phyloP scores from a whole-genome alignment of 164 flowering plant species.

The Magnolia changhungtana region DNA sequence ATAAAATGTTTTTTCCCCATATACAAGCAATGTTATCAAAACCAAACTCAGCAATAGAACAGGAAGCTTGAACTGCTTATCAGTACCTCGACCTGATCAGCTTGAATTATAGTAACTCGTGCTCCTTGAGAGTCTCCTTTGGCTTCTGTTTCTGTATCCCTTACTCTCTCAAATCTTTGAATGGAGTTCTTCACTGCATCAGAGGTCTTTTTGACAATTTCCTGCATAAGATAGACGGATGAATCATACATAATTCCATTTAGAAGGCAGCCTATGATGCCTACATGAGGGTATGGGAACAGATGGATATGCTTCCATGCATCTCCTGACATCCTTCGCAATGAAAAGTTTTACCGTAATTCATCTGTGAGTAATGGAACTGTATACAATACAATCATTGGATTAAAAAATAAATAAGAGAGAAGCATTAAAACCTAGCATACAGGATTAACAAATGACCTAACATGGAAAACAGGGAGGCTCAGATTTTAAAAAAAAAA shows the following conservation, averaged over 20 bases:
- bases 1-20: neutral
- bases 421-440: too few species aligned
- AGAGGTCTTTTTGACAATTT: conserved; percentile 54
- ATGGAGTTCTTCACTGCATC: conserved; percentile 30
- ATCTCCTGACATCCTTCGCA: neutral
- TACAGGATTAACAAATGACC: neutral
- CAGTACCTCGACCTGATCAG: conserved; percentile 38
- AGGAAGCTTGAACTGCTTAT: conserved; percentile 4
- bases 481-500: neutral
- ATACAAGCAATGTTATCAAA: neutral
- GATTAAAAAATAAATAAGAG: neutral
- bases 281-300: neutral
- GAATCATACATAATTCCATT: neutral
- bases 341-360: neutral
- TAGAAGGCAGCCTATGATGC: neutral
- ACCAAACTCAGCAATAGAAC: neutral
- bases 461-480: neutral
- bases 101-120: conserved; percentile 23
- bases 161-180: conserved; percentile 25
- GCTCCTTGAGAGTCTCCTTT: conserved; percentile 19
- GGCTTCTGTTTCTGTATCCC: conserved; percentile 4
- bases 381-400: neutral
- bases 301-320: neutral
- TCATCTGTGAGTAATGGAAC: neutral
- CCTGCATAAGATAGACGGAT: conserved; percentile 32